Evolutionary conservation across 352 stramenopile species (phyloP).

Genomic region (Halophytophthora batemanensis): DNA sequence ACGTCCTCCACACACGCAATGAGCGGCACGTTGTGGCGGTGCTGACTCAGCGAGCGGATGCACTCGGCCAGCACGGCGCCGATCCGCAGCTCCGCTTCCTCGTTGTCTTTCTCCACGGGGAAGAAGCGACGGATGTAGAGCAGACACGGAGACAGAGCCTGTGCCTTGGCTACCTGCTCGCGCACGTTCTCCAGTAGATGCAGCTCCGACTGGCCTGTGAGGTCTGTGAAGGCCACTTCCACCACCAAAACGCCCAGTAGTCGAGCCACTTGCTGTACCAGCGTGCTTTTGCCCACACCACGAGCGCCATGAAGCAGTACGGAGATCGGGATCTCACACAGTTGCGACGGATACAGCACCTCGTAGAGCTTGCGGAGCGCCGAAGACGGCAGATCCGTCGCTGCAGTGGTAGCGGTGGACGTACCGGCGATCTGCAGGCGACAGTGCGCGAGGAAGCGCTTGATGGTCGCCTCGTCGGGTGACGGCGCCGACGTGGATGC

Average conservation of each 20-base stretch:
- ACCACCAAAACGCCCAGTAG: conserved; percentile 64
- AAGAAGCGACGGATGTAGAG: conserved; percentile 85
- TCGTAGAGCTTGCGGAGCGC: conserved; percentile 55
- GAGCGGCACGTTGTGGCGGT: conserved; percentile 54
- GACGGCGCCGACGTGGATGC: conserved; percentile 41
- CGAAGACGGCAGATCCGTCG: conserved; percentile 27
- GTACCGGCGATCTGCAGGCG: conserved; percentile 6
- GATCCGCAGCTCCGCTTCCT: conserved; percentile 67
- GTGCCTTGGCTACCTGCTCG: conserved; percentile 63
- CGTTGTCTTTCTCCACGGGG: conserved; percentile 70
- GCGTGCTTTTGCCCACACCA: conserved; percentile 67
- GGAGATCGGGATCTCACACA: conserved; percentile 70
- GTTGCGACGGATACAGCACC: conserved; percentile 60
- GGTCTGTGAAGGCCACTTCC: conserved; percentile 76
- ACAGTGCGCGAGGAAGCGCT: conserved; percentile 41
- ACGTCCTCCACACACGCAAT: conserved; percentile 79
- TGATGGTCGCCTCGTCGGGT: conserved; percentile 54
- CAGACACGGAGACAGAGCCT: conserved; percentile 62
- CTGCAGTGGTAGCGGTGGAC: conserved; percentile 1
- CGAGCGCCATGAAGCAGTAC: conserved; percentile 63
- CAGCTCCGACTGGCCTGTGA: conserved; percentile 67
- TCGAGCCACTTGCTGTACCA: conserved; percentile 68
- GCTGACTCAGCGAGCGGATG: conserved; percentile 50
- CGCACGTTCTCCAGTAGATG: conserved; percentile 75
- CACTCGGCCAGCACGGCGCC: conserved; percentile 63